Evolutionary conservation across 2,329 filamentous ascomycete species (phyloP).

Genomic region (Xylaria sp.): DNA sequence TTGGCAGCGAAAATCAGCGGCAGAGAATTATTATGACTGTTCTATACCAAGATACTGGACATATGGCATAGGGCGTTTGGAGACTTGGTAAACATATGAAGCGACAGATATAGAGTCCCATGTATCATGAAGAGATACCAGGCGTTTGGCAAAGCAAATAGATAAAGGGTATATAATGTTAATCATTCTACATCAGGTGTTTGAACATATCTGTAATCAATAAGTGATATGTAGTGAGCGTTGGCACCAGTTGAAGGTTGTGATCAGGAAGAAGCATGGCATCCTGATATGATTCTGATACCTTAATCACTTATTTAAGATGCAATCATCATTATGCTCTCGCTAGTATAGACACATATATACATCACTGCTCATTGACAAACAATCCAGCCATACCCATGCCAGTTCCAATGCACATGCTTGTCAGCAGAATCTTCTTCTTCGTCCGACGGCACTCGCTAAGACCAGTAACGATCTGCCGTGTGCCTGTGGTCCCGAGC

Average conservation of each 20-base stretch:
- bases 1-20: background rate
- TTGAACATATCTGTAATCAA: background rate
- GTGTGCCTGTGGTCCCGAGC: slow-evolving; percentile 79
- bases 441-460: slow-evolving; percentile 85
- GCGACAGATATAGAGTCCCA: slow-evolving; percentile 13
- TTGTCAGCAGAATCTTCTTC: slow-evolving; percentile 91
- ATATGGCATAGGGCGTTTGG: background rate
- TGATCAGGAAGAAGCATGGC: background rate
- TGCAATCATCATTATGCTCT: background rate
- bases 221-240: background rate
- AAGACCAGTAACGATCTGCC: slow-evolving; percentile 89
- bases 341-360: slow-evolving; percentile 10
- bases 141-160: slow-evolving; percentile 27
- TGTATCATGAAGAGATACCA: slow-evolving; percentile 9
- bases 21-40: slow-evolving; percentile 1
- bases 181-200: background rate
- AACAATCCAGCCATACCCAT: slow-evolving; percentile 76
- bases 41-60: background rate
- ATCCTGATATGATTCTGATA: background rate
- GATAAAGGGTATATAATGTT: slow-evolving; percentile 18
- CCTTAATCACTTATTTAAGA: background rate
- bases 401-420: slow-evolving; percentile 84
- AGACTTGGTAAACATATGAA: background rate
- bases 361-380: slow-evolving; percentile 65
- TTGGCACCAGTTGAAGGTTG: background rate